phyloP scores from a whole-genome alignment of 2,329 filamentous ascomycete species.

The Hirsutella thompsonii region DNA sequence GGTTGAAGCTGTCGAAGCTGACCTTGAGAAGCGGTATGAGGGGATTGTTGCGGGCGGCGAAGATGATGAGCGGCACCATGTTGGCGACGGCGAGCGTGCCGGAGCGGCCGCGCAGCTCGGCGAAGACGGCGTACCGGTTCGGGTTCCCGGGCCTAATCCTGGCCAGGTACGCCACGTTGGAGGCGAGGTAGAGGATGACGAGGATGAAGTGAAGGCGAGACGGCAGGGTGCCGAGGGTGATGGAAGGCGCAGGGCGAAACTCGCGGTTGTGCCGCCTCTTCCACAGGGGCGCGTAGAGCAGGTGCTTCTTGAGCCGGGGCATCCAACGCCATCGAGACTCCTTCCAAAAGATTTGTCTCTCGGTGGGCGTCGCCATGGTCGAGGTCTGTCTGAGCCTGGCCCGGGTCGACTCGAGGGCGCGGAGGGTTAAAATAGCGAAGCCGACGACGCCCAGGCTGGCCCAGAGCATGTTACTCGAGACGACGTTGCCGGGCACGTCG shows the following conservation, averaged over 20 bases:
- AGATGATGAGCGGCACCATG: conserved; percentile 77
- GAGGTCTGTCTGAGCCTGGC: not conserved
- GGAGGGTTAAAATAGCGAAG: not conserved
- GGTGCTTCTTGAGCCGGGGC: conserved; percentile 46
- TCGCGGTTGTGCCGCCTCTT: conserved; percentile 55
- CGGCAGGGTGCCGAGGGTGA: conserved; percentile 48
- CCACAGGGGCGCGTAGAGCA: conserved; percentile 47
- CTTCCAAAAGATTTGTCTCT: conserved; percentile 45
- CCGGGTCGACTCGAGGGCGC: not conserved
- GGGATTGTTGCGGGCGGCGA: conserved; percentile 86
- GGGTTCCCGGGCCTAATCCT: conserved; percentile 41
- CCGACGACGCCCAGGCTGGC: not conserved
- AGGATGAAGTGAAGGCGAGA: conserved; percentile 49
- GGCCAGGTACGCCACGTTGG: conserved; percentile 50
- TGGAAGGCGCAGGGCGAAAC: conserved; percentile 43
- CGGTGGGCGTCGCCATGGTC: not conserved
- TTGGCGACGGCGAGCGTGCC: conserved; percentile 77
- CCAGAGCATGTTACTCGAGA: not conserved
- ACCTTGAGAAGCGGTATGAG: conserved; percentile 70
- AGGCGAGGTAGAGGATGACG: conserved; percentile 40
- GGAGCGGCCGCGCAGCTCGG: conserved; percentile 72
- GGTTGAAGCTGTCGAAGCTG: conserved; percentile 93
- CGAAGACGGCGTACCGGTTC: conserved; percentile 52
- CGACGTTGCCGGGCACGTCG: not conserved
- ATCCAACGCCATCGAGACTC: conserved; percentile 43